Conservation (phyloP, 768 basidiomycete species). For the Mycena kentingensis region DNA sequence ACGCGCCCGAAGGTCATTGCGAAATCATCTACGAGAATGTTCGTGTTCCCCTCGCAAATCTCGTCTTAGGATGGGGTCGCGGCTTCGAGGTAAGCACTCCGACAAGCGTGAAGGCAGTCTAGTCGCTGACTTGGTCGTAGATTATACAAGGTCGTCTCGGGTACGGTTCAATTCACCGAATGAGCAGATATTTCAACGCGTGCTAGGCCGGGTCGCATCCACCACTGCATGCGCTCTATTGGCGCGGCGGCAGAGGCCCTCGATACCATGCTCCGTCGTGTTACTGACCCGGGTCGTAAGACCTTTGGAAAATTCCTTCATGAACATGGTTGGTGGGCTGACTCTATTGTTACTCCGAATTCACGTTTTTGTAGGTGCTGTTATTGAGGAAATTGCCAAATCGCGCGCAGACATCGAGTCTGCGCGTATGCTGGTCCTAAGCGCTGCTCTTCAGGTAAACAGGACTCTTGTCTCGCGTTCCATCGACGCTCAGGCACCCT, state of each 20-base stretch:
- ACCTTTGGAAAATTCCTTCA: conserved; percentile 93
- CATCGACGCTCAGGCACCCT: conserved; percentile 1
- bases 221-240: conserved; percentile 97
- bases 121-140: conserved; percentile 30
- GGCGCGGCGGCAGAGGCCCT: conserved; percentile 84
- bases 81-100: conserved; percentile 77
- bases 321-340: conserved; percentile 85
- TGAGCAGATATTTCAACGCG: neutral
- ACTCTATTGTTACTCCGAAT: neutral
- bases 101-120: neutral
- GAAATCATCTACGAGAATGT: conserved; percentile 96
- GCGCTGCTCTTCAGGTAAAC: conserved; percentile 81
- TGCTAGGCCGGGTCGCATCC: conserved; percentile 86
- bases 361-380: conserved; percentile 57
- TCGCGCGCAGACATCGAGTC: conserved; percentile 92
- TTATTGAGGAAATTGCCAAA: conserved; percentile 88
- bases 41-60: conserved; percentile 77
- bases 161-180: conserved; percentile 39
- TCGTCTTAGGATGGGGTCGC: conserved; percentile 90
- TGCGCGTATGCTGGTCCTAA: conserved; percentile 84
- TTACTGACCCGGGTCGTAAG: conserved; percentile 88
- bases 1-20: conserved; percentile 95
- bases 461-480: neutral
- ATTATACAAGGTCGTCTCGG: conserved; percentile 97
- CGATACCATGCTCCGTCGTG: conserved; percentile 85